Evolutionary conservation across 345 rosid species (phyloP).

Genomic region (Murraya koenigii): DNA sequence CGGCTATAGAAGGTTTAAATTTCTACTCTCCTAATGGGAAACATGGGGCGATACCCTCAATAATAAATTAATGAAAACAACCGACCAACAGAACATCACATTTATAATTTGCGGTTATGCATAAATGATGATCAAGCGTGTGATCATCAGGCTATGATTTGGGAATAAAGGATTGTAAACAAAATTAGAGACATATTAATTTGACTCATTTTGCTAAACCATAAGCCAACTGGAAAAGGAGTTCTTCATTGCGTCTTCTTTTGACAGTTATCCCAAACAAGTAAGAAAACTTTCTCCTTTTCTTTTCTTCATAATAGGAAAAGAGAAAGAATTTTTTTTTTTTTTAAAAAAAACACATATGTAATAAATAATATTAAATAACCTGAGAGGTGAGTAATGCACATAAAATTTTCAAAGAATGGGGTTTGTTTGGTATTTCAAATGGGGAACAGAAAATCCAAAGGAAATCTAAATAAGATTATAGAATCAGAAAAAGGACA

Average conservation of each 20-base stretch:
- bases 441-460: slow-evolving; percentile 25
- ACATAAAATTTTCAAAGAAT: background rate
- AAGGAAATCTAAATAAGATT: slow-evolving; percentile 29
- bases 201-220: background rate
- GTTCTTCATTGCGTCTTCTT: background rate
- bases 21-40: background rate
- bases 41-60: background rate
- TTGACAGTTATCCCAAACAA: background rate
- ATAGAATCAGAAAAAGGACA: slow-evolving; percentile 30
- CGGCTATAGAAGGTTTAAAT: background rate
- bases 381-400: background rate
- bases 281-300: slow-evolving; percentile 16
- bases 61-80: background rate
- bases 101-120: background rate
- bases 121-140: background rate
- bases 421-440: slow-evolving; percentile 15
- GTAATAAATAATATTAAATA: slow-evolving; percentile 9
- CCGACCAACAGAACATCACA: background rate
- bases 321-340: background rate
- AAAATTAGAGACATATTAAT: background rate
- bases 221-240: background rate
- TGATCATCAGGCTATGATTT: background rate
- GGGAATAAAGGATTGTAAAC: background rate
- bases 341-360: slow-evolving; percentile 22
- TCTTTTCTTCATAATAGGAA: slow-evolving; percentile 28